Percentiles rank a stretch among this genome's conserved stretches.
phyloP scores from a whole-genome alignment of 1,284 basidiomycete genomes.

The Apiotrichum gamsii region DNA sequence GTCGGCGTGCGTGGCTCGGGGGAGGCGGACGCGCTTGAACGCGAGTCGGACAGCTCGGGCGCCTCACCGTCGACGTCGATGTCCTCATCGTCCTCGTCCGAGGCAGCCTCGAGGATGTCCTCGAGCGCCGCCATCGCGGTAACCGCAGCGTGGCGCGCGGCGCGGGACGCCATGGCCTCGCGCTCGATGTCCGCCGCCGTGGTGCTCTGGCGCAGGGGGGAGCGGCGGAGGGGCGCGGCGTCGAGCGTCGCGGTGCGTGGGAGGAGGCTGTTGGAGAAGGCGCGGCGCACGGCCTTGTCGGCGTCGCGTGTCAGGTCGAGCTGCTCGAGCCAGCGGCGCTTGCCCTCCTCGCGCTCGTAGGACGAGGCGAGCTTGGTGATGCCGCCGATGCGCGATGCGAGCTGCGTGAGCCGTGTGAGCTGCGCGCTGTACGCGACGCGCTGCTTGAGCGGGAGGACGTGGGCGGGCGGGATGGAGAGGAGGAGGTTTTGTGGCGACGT shows the following conservation, averaged over 20 bases:
- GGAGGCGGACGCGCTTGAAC: conserved; percentile 6
- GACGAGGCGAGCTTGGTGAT: conserved; percentile 33
- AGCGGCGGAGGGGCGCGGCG: conserved; percentile 20
- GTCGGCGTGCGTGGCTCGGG: conserved; percentile 15
- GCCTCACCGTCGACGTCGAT: conserved; percentile 3
- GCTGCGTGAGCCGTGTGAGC: conserved; percentile 31
- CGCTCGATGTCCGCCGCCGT: conserved; percentile 25
- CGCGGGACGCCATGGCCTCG: background rate
- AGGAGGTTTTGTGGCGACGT: conserved; percentile 34
- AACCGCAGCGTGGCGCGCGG: background rate
- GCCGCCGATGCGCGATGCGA: conserved; percentile 32
- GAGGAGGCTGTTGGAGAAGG: conserved; percentile 34
- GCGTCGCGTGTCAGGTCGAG: conserved; percentile 36
- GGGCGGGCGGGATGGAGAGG: conserved; percentile 36
- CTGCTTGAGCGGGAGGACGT: conserved; percentile 28
- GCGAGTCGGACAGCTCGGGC: conserved; percentile 15
- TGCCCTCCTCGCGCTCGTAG: conserved; percentile 44
- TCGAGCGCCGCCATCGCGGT: conserved; percentile 3
- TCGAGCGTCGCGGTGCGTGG: conserved; percentile 2
- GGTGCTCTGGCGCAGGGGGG: conserved; percentile 24
- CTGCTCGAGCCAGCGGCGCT: conserved; percentile 41
- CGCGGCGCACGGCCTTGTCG: conserved; percentile 37
- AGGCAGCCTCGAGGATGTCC: conserved; percentile 7
- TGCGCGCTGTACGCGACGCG: conserved; percentile 32
- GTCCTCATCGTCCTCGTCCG: conserved; percentile 7